A percentile compares a stretch with the other conserved stretches of the same genome.
phyloP scores from a whole-genome alignment of 768 basidiomycete genomes.

The Trametes cingulata region DNA sequence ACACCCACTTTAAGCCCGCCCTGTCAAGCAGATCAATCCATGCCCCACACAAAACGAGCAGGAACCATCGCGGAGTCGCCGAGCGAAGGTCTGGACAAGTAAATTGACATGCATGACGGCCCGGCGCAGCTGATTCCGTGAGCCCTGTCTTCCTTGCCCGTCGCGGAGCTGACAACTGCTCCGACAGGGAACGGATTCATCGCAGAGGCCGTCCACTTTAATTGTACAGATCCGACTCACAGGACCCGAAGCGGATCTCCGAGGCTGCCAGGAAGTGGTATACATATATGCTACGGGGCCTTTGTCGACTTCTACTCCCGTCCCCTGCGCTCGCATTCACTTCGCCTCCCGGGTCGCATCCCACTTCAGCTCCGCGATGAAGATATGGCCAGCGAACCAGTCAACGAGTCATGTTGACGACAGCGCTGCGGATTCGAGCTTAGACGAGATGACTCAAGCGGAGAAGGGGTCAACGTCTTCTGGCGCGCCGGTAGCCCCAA shows the following conservation, averaged over 20 bases:
- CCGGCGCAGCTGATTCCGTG: not conserved
- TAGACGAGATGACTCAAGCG: not conserved
- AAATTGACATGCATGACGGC: not conserved
- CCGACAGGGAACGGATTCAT: constrained; percentile 8
- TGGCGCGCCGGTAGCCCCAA: not conserved
- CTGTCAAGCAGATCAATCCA: not conserved
- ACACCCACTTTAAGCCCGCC: not conserved
- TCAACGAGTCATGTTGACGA: not conserved
- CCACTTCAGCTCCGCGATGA: not conserved
- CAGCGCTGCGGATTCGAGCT: not conserved
- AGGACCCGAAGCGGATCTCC: not conserved
- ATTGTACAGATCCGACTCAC: not conserved
- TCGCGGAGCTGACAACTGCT: constrained; percentile 14
- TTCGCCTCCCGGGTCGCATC: not conserved
- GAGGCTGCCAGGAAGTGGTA: not conserved
- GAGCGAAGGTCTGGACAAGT: not conserved
- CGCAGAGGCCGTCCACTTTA: not conserved
- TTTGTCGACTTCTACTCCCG: not conserved
- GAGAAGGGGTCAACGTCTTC: not conserved
- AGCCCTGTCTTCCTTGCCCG: not conserved
- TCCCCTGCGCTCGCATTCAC: not conserved
- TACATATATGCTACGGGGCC: not conserved
- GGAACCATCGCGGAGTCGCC: not conserved
- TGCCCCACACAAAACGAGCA: not conserved
- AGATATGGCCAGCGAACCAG: not conserved